Base-by-base conservation (phyloP, 176 grass and related monocot species). In the Avena atlantica region DNA sequence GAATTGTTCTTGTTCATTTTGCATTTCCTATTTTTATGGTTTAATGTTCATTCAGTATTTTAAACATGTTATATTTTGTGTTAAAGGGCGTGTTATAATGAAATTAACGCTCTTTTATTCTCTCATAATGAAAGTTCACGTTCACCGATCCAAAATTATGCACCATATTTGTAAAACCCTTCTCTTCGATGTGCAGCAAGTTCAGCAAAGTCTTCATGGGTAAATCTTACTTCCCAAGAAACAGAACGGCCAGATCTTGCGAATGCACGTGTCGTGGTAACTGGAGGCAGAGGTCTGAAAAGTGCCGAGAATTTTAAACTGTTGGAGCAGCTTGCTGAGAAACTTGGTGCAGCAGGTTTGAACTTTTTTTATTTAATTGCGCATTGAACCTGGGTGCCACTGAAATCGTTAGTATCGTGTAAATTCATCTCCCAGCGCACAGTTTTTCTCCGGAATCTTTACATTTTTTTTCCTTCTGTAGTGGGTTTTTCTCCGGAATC, bases 301-400 rank as follows among this genome's bases (percentile, higher is more conserved):
- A 99, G 89, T 59, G 89, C 97, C 50, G 94, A 99, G 78, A 96
- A 96, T 81, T 99, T 99, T 73, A 94, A 96, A 86, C 87, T 99
- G 59, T 85, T 96, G 51, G 97, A 96, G 89, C 93, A 93, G 74
- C 94, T 99, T 81, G 94, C 97, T n/a, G 92, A 99, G 86, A 99
- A 99, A 87, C 92, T 99, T 89, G 94, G 92, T 27, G 97, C 97
- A 76, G 94, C 94, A 89, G 94, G 97, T 96, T 87, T 76, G 50
- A 23, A 63, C 34, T 74, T 81, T 5, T 5, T 66, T 42, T 59
- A 5, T 16, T 40, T 73, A 3, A 2, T 0, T 15, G 0, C 3
- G 5, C 31, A 12, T 82, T 82, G 31, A 84, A 62, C 56, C 37
- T 72, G 29, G 36, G 3, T 75, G 58, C 3, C 4, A 53, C 48